Evolutionary conservation across 2,329 filamentous ascomycete species (phyloP).

Genomic region (Westerdykella aurantiaca): DNA sequence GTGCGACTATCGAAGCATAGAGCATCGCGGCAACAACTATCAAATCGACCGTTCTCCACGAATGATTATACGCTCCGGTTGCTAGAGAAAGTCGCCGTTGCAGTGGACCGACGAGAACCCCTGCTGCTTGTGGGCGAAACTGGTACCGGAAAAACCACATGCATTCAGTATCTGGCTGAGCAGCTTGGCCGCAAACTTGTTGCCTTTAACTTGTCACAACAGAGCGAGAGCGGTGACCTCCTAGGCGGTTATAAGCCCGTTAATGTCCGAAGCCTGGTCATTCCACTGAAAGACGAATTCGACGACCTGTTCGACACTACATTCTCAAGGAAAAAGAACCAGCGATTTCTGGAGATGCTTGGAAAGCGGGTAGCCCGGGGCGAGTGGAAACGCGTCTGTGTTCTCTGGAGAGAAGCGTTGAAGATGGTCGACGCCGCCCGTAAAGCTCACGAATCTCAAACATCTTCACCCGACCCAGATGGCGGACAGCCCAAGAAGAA

Average conservation of each 20-base stretch:
- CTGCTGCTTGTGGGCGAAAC: conserved; percentile 96
- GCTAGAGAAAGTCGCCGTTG: conserved; percentile 81
- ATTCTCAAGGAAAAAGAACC: conserved; percentile 82
- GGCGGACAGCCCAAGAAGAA: conserved; percentile 68
- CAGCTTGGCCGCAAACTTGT: conserved; percentile 79
- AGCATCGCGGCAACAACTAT: conserved; percentile 35
- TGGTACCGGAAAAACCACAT: conserved; percentile 95
- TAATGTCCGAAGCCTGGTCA: conserved; percentile 77
- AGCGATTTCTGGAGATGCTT: conserved; percentile 71
- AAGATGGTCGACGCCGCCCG: conserved; percentile 66
- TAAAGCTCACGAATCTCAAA: conserved; percentile 38
- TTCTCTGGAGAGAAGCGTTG: conserved; percentile 81
- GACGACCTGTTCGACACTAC: conserved; percentile 82
- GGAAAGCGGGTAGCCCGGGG: conserved; percentile 72
- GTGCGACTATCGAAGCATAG: conserved; percentile 43
- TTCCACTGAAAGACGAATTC: conserved; percentile 90
- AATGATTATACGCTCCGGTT: conserved; percentile 79
- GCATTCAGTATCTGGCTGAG: conserved; percentile 85
- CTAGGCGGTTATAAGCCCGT: conserved; percentile 95
- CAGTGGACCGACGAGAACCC: conserved; percentile 79
- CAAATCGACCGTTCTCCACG: conserved; percentile 67
- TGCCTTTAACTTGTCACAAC: conserved; percentile 93
- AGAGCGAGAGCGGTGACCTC: conserved; percentile 94
- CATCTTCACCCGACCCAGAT: conserved; percentile 36
- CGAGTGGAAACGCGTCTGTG: conserved; percentile 82